Conservation (phyloP, 139 green algal species). For the Chlorella sp. region DNA sequence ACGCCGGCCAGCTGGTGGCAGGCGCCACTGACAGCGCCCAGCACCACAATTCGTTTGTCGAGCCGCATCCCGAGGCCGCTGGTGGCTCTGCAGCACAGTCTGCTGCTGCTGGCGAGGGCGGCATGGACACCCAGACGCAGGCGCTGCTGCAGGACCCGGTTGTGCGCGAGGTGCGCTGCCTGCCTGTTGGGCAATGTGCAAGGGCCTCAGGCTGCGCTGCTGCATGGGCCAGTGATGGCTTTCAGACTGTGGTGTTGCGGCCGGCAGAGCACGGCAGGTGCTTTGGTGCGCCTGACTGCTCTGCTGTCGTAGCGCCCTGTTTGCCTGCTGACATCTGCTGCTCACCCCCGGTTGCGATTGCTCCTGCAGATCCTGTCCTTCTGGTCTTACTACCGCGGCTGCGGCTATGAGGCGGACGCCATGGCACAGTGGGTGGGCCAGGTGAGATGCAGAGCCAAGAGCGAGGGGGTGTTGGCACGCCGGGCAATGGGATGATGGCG, state of each 20-base stretch:
- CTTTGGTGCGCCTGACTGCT: not conserved
- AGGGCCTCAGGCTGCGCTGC: too few relatives aligned
- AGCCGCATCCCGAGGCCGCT: conserved; percentile 9
- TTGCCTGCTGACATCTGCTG: not conserved
- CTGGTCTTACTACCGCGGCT: conserved; percentile 38
- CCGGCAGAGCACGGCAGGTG: not conserved
- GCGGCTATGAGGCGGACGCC: conserved; percentile 29
- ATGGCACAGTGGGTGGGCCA: conserved; percentile 35
- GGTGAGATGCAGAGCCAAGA: not conserved
- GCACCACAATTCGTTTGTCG: conserved; percentile 36
- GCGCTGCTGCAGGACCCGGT: conserved; percentile 19
- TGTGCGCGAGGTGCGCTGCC: conserved; percentile 20
- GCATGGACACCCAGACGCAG: not conserved
- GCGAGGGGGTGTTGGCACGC: too few relatives aligned
- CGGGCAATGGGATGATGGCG: too few relatives aligned
- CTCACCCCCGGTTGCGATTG: too few relatives aligned
- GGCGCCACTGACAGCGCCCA: not conserved
- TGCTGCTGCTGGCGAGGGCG: not conserved
- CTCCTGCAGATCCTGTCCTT: conserved; percentile 28
- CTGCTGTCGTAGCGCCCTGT: not conserved
- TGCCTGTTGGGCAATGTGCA: not conserved
- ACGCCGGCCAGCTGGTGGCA: not conserved
- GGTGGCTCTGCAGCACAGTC: not conserved
- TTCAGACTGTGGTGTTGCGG: too few relatives aligned
- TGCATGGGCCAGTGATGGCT: too few relatives aligned